These are phyloP conservation scores for Penicillium sp. DNA, from an alignment of 2,329 filamentous ascomycete genomes.

Conservation along the genomic window DNA sequence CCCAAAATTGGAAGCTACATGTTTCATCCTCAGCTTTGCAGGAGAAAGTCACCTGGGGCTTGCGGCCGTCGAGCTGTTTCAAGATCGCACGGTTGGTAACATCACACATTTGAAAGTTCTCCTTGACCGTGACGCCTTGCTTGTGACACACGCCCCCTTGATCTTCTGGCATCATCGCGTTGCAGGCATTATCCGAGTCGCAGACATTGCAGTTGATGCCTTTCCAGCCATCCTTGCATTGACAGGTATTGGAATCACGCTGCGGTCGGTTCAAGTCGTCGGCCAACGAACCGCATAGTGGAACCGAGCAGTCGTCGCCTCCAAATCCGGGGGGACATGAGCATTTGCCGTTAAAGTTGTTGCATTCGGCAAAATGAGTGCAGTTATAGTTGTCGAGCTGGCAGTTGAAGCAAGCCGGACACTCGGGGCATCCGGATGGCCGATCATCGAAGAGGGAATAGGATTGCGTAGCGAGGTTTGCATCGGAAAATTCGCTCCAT, in stretches of 20 bases:
- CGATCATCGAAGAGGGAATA: constrained; percentile 70
- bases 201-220: constrained; percentile 99
- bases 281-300: constrained; percentile 85
- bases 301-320: constrained; percentile 86
- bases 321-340: constrained; percentile 89
- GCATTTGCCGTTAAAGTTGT: constrained; percentile 87
- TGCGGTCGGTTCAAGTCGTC: constrained; percentile 76
- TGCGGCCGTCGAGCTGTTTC: constrained; percentile 76
- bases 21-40: constrained; percentile 72
- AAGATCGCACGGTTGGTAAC: constrained; percentile 95
- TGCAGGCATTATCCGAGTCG: constrained; percentile 75
- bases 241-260: constrained; percentile 68
- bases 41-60: constrained; percentile 91
- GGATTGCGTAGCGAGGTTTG: constrained; percentile 62
- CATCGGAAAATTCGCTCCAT: constrained; percentile 56
- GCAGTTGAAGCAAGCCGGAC: constrained; percentile 81
- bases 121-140: constrained; percentile 82
- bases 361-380: constrained; percentile 85
- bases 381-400: constrained; percentile 89
- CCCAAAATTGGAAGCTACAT: constrained; percentile 99
- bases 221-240: constrained; percentile 89
- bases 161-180: constrained; percentile 78
- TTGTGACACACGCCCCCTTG: constrained; percentile 88
- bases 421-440: constrained; percentile 50
- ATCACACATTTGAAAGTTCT: constrained; percentile 97